Percentiles rank a stretch among this genome's conserved stretches.
These are phyloP conservation scores for Cardiospermum halicacabum DNA, from an alignment of 345 rosid species.

Conservation along the genomic window DNA sequence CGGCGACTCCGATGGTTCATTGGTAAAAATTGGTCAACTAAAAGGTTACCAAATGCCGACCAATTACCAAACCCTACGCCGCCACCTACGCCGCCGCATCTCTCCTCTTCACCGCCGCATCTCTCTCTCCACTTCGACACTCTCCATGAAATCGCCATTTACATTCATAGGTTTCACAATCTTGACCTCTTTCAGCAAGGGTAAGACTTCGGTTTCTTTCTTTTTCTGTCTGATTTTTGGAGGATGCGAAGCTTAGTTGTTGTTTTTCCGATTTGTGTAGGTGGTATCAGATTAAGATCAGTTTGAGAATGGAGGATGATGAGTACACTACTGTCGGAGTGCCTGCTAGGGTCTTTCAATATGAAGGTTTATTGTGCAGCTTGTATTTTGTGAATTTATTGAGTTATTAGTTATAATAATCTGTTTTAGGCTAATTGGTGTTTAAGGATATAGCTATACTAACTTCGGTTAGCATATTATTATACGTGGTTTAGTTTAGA, in stretches of 20 bases:
- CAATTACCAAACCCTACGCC: slow-evolving; percentile 9
- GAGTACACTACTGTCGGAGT: slow-evolving; percentile 22
- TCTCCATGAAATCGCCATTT: slow-evolving; percentile 38
- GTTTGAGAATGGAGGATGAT: slow-evolving; percentile 40
- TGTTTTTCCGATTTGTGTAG: slow-evolving; percentile 7
- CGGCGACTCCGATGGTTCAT: slow-evolving; percentile 17
- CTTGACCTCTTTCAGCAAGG: slow-evolving; percentile 49
- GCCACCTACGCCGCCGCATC: not conserved
- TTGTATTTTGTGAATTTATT: not conserved
- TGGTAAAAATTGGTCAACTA: slow-evolving; percentile 17
- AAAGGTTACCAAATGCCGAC: slow-evolving; percentile 12
- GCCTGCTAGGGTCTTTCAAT: slow-evolving; percentile 44
- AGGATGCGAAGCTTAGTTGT: not conserved
- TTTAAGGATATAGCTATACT: no score
- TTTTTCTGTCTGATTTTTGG: not conserved
- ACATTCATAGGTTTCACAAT: slow-evolving; percentile 43
- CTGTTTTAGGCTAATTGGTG: no score
- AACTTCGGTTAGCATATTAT: no score
- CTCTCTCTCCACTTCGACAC: slow-evolving; percentile 16
- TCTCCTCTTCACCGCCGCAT: not conserved
- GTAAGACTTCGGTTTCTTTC: slow-evolving; percentile 17
- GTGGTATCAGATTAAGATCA: slow-evolving; percentile 39
- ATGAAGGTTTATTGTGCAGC: slow-evolving; percentile 25
- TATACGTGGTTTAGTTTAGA: not conserved
- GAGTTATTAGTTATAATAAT: not conserved